Conservation (phyloP, 1,284 basidiomycete genomes). For the Malassezia globosa region DNA sequence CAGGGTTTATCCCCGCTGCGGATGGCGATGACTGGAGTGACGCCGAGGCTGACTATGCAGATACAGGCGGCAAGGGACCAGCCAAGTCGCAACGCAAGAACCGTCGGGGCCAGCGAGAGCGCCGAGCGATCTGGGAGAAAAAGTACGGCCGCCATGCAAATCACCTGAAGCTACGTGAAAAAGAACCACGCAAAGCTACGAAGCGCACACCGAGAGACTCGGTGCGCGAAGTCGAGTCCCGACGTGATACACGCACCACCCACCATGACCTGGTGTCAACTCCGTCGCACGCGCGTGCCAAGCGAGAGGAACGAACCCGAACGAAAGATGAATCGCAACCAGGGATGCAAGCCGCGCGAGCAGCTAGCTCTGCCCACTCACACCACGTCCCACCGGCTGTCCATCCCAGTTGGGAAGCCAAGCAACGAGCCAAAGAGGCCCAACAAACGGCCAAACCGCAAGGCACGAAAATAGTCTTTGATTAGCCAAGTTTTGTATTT, state of each 20-base stretch:
- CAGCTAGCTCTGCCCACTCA: neutral
- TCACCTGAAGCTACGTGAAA: constrained; percentile 14
- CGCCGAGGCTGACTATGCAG: constrained; percentile 14
- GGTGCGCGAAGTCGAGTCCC: neutral
- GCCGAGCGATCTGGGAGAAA: constrained; percentile 19
- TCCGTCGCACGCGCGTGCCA: too few relatives aligned
- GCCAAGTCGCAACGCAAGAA: constrained; percentile 16
- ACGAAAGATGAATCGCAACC: neutral
- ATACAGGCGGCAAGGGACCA: constrained; percentile 8
- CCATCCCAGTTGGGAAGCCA: constrained; percentile 17
- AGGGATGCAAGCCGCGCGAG: neutral
- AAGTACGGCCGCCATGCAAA: constrained; percentile 15
- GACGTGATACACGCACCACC: too few relatives aligned
- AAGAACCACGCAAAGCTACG: constrained; percentile 5
- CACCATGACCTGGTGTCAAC: too few relatives aligned
- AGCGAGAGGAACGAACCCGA: too few relatives aligned
- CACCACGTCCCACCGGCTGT: neutral
- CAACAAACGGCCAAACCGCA: constrained; percentile 1
- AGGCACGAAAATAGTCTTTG: constrained; percentile 15
- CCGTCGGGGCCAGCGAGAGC: constrained; percentile 16
- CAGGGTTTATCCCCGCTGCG: constrained; percentile 12
- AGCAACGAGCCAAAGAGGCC: constrained; percentile 10
- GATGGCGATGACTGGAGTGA: constrained; percentile 16
- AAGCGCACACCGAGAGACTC: neutral
- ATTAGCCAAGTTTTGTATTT: constrained; percentile 2